Evolutionary conservation across 1,284 basidiomycete species (phyloP), one percentile per base, ranked within the genome.

Genomic region (Malassezia equina): DNA sequence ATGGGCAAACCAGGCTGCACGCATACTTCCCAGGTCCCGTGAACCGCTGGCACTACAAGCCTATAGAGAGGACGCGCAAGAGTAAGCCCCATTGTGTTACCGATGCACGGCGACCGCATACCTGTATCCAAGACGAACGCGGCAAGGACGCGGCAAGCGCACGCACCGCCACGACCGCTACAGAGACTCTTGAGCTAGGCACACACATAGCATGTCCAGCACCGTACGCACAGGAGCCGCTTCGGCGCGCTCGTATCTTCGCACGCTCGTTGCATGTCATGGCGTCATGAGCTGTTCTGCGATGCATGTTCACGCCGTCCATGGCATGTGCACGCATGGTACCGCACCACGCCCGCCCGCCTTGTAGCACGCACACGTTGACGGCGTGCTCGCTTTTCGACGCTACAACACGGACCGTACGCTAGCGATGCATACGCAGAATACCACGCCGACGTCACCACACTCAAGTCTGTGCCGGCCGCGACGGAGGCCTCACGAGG

Each of bases 51-150:
- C 39, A 21, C 39, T 21, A 40, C 23, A 4, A n/a, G 12, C 39
- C 32, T 33, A 33, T 33, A 43, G 15, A 33, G 33, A 17, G 49
- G 55, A 52, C 55, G 55, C 51, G 41, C 55, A 57, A 57, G 55
- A 57, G 55, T 57, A 57, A 57, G 55, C 55, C 55, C 49, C 55
- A 52, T 57, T 57, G 49, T 36, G 55, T 57, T 57, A 41, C 55
- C 55, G 55, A 34, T 44, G 28, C 43, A 43, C 33, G 55, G 55
- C 32, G 55, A 57, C 50, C 55, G 55, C 51, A 57, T 57, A 52
- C 51, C 55, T 57, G 15, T 57, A 9, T 12, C 39, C 23, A 44
- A 40, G 55, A 57, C 55, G 55, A 57, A 57, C 55, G 40, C 12
- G 50, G 50, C 28, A 27, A 13, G 28, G 33, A 48, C 46, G 46